phyloP scores from a whole-genome alignment of 2,329 filamentous ascomycete species.

The Trichoderma brevicompactum region DNA sequence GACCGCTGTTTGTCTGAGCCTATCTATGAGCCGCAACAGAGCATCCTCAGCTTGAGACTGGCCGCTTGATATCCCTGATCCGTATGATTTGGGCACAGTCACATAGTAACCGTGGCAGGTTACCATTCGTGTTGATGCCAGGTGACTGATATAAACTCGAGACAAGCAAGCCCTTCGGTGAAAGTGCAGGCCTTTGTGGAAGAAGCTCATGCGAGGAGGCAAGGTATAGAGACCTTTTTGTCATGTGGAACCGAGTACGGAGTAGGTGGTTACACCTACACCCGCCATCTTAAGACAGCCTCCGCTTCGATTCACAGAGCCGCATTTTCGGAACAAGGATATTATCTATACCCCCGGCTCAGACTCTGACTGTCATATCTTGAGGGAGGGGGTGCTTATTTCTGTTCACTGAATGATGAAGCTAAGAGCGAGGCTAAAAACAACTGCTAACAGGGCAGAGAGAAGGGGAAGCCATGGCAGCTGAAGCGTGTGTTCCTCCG shows the following conservation, averaged over 20 bases:
- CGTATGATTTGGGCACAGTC: background rate
- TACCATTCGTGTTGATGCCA: background rate
- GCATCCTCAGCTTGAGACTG: background rate
- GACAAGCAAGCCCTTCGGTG: background rate
- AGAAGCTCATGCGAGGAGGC: background rate
- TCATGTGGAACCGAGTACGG: background rate
- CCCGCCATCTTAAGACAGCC: no score
- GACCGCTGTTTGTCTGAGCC: background rate
- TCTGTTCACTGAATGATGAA: background rate
- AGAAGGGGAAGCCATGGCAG: background rate
- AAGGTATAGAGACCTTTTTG: background rate
- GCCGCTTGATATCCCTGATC: background rate
- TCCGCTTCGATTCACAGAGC: background rate
- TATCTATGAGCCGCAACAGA: background rate
- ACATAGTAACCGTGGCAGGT: background rate
- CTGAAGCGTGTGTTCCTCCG: background rate
- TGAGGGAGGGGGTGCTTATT: background rate
- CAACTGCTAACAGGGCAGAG: background rate
- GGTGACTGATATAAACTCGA: background rate
- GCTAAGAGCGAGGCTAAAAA: background rate
- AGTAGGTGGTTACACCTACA: background rate
- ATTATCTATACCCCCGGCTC: background rate
- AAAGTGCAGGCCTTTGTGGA: background rate
- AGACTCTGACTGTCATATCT: background rate
- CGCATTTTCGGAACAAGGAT: background rate